A percentile compares a stretch with the other conserved stretches of the same genome.
Evolutionary conservation across 345 rosid genomes (phyloP).

Genomic region (Ceriops decandra): DNA sequence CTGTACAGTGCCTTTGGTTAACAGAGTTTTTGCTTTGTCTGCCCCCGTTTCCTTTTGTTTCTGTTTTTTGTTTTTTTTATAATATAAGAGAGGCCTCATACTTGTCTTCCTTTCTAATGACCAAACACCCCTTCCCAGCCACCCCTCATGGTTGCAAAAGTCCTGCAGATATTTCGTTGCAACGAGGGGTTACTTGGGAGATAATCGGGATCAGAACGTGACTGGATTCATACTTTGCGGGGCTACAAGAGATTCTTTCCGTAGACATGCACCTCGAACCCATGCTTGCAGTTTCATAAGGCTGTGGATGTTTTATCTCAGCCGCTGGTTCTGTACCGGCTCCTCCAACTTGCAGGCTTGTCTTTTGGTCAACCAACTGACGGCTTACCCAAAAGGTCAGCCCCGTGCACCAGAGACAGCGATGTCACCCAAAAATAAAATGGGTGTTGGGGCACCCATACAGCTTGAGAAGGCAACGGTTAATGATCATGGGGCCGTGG

Average conservation of each 20-base stretch:
- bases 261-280: constrained; percentile 58
- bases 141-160: not conserved
- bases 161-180: no score
- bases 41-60: not conserved
- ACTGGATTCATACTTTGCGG: constrained; percentile 75
- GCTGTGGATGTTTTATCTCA: constrained; percentile 22
- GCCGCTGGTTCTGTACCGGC: not conserved
- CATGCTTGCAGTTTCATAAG: constrained; percentile 76
- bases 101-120: not conserved
- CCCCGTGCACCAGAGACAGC: no score
- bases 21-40: constrained; percentile 1
- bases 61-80: no score
- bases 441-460: no score
- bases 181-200: no score
- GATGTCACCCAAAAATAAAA: no score
- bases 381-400: no score
- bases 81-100: not conserved
- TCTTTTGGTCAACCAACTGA: not conserved
- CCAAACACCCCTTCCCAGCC: not conserved
- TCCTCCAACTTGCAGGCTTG: not conserved
- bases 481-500: no score
- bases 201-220: constrained; percentile 24
- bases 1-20: constrained; percentile 34
- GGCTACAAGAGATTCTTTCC: constrained; percentile 64
- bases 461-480: no score